A percentile compares a stretch with the other conserved stretches of the same genome.
Evolutionary conservation across 2,329 filamentous ascomycete species (phyloP).

Genomic region (Phymatotrichopsis omnivora): DNA sequence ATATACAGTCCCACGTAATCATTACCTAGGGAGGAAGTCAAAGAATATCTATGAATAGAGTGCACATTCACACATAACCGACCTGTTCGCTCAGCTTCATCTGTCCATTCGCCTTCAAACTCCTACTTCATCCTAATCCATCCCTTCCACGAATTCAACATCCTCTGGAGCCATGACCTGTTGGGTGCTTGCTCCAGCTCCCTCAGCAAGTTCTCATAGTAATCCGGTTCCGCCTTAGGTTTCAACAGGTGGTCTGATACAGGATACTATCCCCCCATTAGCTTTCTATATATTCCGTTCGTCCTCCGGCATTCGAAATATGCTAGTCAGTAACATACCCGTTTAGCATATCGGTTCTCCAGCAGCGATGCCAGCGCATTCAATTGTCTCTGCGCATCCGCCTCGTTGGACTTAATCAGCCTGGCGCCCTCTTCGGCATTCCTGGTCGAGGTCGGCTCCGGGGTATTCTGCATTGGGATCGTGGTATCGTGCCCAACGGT

Average conservation of each 20-base stretch:
- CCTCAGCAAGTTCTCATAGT: conserved; percentile 50
- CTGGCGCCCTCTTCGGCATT: conserved; percentile 28
- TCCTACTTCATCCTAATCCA: conserved; percentile 48
- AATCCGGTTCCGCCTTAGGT: conserved; percentile 53
- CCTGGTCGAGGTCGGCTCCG: conserved; percentile 17
- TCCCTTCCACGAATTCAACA: conserved; percentile 48
- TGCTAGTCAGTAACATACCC: conserved; percentile 40
- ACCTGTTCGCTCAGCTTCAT: no score
- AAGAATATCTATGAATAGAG: no score
- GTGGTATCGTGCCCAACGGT: conserved; percentile 3
- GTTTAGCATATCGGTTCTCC: conserved; percentile 49
- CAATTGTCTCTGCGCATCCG: conserved; percentile 46
- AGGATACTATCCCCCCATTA: conserved; percentile 37
- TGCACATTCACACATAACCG: no score
- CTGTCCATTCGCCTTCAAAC: no score
- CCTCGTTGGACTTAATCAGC: conserved; percentile 35
- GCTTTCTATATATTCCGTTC: background rate
- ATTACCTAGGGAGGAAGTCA: no score
- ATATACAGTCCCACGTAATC: no score
- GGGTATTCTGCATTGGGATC: conserved; percentile 10
- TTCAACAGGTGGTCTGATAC: conserved; percentile 44
- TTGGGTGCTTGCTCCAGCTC: conserved; percentile 55
- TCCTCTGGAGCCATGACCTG: conserved; percentile 44
- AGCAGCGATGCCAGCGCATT: conserved; percentile 51
- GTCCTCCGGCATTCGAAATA: background rate